phyloP scores from a whole-genome alignment of 2,329 filamentous ascomycete genomes.

The Sclerotinia nivalis region DNA sequence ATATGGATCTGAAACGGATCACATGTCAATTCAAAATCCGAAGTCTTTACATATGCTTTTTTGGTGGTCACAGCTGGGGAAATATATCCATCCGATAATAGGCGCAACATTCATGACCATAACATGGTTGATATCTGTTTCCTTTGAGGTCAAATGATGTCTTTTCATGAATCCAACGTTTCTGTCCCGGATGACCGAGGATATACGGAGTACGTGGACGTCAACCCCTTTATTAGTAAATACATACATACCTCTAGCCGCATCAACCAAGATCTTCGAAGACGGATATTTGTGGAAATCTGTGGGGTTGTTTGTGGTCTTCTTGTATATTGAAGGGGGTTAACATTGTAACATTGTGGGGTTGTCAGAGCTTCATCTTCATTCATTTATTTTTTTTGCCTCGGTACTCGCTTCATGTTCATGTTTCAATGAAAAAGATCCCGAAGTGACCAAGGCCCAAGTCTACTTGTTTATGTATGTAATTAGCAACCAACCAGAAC shows the following conservation, averaged over 20 bases:
- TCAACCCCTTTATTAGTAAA: neutral
- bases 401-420: constrained; percentile 17
- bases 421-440: constrained; percentile 10
- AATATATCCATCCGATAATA: constrained; percentile 1
- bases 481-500: constrained; percentile 12
- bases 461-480: constrained; percentile 5
- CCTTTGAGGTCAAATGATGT: constrained; percentile 16
- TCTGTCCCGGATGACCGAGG: constrained; percentile 17
- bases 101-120: neutral
- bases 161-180: constrained; percentile 9
- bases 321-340: no score
- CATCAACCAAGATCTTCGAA: neutral
- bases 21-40: constrained; percentile 2
- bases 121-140: neutral
- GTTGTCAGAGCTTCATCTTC: neutral
- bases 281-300: neutral
- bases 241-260: neutral
- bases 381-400: constrained; percentile 7
- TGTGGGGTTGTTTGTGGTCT: no score
- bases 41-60: no score
- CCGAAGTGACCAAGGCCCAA: constrained; percentile 9
- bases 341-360: neutral
- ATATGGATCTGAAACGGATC: neutral
- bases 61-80: no score
- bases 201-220: neutral